These are phyloP conservation scores for Pseudoscleropodium purum DNA, from an alignment of 225 moss, liverwort and hornwort genomes.

Conservation along the genomic window DNA sequence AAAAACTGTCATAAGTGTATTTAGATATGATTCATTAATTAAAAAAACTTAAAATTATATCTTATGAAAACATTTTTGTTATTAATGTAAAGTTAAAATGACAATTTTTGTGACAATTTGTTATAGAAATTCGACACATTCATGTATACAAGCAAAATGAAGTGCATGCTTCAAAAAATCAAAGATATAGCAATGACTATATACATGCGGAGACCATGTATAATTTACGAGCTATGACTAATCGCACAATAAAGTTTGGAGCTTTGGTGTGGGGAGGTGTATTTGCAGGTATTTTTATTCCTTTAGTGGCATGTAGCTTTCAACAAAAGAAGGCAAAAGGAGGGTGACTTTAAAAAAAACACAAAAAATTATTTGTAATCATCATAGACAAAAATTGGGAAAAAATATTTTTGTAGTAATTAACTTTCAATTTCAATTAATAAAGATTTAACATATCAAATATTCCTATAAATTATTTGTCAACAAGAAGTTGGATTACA, in stretches of 20 bases:
- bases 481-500: neutral
- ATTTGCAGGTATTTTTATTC: constrained; percentile 7
- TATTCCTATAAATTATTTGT: no score
- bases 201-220: constrained; percentile 73
- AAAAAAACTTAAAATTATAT: no score
- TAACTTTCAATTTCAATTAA: no score
- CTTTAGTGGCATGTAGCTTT: constrained; percentile 26
- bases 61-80: neutral
- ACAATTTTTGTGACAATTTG: neutral
- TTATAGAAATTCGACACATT: neutral
- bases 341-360: neutral
- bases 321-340: constrained; percentile 51
- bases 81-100: neutral
- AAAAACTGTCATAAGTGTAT: neutral
- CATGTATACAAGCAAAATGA: constrained; percentile 1
- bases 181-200: constrained; percentile 49
- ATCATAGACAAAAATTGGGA: neutral
- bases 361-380: neutral
- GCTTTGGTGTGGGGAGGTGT: constrained; percentile 61
- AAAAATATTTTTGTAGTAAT: no score
- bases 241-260: constrained; percentile 55
- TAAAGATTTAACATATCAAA: neutral
- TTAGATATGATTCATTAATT: neutral
- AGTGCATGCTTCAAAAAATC: constrained; percentile 4
- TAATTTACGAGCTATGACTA: constrained; percentile 46